phyloP scores from a whole-genome alignment of 768 basidiomycete species.

The Coprinopsis strossmayeri region DNA sequence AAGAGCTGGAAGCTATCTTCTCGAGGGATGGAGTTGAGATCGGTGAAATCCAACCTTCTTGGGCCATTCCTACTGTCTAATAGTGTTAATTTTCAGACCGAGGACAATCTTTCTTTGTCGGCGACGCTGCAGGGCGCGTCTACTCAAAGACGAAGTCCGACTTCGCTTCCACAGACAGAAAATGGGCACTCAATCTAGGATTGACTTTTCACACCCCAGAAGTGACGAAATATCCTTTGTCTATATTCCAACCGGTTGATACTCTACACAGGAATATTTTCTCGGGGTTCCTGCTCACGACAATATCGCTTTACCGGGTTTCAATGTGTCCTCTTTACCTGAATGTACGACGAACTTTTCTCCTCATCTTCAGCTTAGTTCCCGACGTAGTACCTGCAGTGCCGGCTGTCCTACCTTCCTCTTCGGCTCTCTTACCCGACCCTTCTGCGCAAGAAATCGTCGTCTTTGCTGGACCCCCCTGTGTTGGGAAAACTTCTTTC shows the following conservation, averaged over 20 bases:
- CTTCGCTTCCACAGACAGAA: constrained; percentile 77
- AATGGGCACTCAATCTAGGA: constrained; percentile 75
- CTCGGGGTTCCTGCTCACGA: constrained; percentile 41
- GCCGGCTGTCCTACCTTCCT: constrained; percentile 43
- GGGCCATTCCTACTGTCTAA: background rate
- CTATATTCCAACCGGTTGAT: background rate
- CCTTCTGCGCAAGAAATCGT: constrained; percentile 34
- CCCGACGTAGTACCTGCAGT: constrained; percentile 25
- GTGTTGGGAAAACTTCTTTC: constrained; percentile 78
- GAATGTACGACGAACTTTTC: constrained; percentile 21
- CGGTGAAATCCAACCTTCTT: constrained; percentile 45
- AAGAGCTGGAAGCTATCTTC: constrained; percentile 60
- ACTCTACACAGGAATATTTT: constrained; percentile 64
- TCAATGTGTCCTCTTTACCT: constrained; percentile 48
- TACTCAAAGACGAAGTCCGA: constrained; percentile 42
- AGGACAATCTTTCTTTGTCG: constrained; percentile 66
- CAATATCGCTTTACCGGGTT: constrained; percentile 54
- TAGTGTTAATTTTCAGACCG: constrained; percentile 42
- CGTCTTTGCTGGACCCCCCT: constrained; percentile 47
- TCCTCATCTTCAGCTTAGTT: background rate
- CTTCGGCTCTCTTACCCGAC: constrained; percentile 40
- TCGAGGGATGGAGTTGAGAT: constrained; percentile 51
- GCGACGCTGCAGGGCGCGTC: constrained; percentile 82
- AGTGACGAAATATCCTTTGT: constrained; percentile 29
- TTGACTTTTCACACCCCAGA: constrained; percentile 82